Conservation (phyloP, 768 basidiomycete genomes). For the Lactarius sanguifluus region DNA sequence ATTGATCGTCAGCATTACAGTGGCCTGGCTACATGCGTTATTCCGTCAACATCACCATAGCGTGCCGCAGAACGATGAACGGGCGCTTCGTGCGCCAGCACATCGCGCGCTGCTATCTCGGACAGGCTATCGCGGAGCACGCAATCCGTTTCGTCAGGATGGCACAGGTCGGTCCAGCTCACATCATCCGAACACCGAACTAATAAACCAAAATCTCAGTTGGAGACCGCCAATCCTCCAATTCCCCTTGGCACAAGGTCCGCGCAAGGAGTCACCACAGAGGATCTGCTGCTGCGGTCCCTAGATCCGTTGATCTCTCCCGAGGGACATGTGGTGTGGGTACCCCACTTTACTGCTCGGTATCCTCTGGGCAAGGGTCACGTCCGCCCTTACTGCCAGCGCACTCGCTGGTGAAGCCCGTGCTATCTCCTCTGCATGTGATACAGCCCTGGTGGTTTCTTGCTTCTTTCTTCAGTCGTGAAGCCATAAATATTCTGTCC, state of each 20-base stretch:
- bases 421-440: neutral
- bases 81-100: neutral
- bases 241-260: neutral
- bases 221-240: neutral
- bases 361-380: slow-evolving; percentile 2
- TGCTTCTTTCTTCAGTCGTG: neutral
- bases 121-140: neutral
- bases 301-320: neutral
- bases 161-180: neutral
- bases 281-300: neutral
- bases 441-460: neutral
- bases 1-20: neutral
- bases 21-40: slow-evolving; percentile 1
- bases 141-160: slow-evolving; percentile 1
- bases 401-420: neutral
- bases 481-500: neutral
- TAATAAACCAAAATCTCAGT: neutral
- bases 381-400: neutral
- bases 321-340: slow-evolving; percentile 1
- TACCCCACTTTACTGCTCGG: neutral
- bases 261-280: neutral
- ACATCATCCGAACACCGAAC: neutral
- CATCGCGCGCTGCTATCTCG: neutral
- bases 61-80: neutral
- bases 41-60: neutral